These are phyloP conservation scores for Hyaloperonospora arabidopsidis DNA, from an alignment of 352 stramenopile genomes.

Conservation along the genomic window DNA sequence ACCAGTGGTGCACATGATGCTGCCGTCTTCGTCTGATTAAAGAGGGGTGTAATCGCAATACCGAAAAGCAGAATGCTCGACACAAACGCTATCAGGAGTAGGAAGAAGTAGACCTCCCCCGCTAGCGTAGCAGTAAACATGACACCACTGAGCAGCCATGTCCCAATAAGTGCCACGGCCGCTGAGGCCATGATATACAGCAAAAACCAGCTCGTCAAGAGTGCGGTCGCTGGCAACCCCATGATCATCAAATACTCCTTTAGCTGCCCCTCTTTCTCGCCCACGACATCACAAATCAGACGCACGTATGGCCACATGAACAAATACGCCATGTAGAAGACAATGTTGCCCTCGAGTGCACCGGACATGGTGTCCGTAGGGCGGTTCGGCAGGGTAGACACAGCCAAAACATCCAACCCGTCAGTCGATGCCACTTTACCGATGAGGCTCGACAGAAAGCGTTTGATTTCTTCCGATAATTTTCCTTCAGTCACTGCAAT, in stretches of 20 bases:
- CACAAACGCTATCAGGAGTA: conserved; percentile 52
- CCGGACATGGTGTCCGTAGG: conserved; percentile 38
- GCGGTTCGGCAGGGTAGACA: conserved; percentile 33
- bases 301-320: conserved; percentile 85
- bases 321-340: conserved; percentile 65
- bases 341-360: conserved; percentile 51
- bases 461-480: conserved; percentile 19
- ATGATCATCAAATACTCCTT: conserved; percentile 89
- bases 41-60: conserved; percentile 64
- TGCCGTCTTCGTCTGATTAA: conserved; percentile 62
- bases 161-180: conserved; percentile 41
- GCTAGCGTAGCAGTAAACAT: conserved; percentile 52
- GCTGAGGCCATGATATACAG: conserved; percentile 68
- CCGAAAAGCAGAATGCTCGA: conserved; percentile 64
- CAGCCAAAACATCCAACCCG: conserved; percentile 34
- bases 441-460: conserved; percentile 37
- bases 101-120: conserved; percentile 43
- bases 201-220: conserved; percentile 72
- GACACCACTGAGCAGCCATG: conserved; percentile 42
- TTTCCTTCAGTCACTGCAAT: conserved; percentile 18
- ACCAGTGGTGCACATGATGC: conserved; percentile 52
- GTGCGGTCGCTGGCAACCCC: conserved; percentile 62
- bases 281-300: conserved; percentile 79
- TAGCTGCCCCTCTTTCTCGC: conserved; percentile 86
- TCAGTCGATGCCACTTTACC: conserved; percentile 26